Percentiles rank a stretch among this genome's conserved stretches.
Conservation (phyloP, 345 rosid genomes). For the Lagerstroemia speciosa region DNA sequence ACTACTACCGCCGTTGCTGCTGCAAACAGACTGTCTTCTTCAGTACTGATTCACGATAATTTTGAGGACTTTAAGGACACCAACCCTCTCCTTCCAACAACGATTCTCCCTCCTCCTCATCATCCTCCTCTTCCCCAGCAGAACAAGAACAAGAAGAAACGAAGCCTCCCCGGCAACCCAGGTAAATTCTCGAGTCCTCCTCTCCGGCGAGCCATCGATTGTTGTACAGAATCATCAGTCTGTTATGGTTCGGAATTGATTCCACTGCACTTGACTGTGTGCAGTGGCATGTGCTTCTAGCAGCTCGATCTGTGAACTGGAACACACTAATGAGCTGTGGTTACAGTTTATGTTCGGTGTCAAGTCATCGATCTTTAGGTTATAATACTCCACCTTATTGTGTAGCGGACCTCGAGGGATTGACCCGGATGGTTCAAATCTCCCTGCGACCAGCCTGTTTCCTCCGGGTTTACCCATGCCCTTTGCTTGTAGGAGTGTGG, state of each 20-base stretch:
- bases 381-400: background rate
- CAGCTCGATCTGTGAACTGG: background rate
- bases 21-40: conserved; percentile 7
- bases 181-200: conserved; percentile 25
- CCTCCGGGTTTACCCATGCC: too few species aligned
- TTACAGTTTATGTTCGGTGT: background rate
- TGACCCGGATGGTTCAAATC: too few species aligned
- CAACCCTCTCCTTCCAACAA: conserved; percentile 15
- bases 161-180: conserved; percentile 90
- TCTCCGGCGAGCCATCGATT: too few species aligned
- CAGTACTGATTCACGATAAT: conserved; percentile 4
- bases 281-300: background rate
- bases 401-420: too few species aligned
- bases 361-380: background rate
- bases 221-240: background rate
- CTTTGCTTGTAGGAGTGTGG: too few species aligned
- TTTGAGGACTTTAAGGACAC: conserved; percentile 5
- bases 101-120: conserved; percentile 27
- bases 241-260: background rate
- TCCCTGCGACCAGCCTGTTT: too few species aligned
- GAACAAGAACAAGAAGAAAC: conserved; percentile 59
- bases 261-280: background rate
- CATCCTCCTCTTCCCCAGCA: conserved; percentile 34
- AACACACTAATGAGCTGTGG: background rate
- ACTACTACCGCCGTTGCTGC: conserved; percentile 35